phyloP scores from a whole-genome alignment of 2,329 filamentous ascomycete species.

The Phialophora expanda region DNA sequence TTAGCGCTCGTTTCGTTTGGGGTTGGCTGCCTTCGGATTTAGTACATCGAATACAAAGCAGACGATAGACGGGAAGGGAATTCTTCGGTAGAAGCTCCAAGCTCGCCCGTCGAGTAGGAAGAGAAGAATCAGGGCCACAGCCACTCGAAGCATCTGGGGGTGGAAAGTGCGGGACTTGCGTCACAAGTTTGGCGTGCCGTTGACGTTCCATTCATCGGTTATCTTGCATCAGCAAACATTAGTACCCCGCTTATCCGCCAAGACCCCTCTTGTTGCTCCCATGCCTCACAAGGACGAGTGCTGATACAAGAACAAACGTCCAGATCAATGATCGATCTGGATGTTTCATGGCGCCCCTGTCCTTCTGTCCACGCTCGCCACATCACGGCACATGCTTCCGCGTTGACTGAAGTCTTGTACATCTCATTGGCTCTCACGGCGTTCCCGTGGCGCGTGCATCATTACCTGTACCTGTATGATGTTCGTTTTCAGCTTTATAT shows the following conservation, averaged over 20 bases:
- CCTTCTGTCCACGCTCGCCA: background rate
- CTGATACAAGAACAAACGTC: background rate
- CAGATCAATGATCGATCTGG: background rate
- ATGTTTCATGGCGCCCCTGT: background rate
- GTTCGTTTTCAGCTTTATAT: background rate
- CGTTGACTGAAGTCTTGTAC: background rate
- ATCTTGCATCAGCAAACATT: background rate
- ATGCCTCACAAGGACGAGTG: background rate
- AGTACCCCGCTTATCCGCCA: background rate
- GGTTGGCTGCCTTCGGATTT: background rate
- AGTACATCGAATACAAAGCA: background rate
- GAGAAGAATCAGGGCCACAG: background rate
- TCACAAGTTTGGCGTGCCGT: background rate
- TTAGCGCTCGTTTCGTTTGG: background rate
- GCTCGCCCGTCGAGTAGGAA: background rate
- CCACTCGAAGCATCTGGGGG: background rate
- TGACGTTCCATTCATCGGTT: background rate
- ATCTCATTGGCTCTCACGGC: background rate
- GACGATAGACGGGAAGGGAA: background rate
- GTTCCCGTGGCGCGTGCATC: background rate
- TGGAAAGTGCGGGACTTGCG: background rate
- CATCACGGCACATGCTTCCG: background rate
- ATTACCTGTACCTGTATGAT: background rate
- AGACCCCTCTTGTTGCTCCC: background rate
- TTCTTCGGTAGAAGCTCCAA: background rate